Base-by-base conservation (phyloP, 306 rosid species). In the Quercus parvula region DNA sequence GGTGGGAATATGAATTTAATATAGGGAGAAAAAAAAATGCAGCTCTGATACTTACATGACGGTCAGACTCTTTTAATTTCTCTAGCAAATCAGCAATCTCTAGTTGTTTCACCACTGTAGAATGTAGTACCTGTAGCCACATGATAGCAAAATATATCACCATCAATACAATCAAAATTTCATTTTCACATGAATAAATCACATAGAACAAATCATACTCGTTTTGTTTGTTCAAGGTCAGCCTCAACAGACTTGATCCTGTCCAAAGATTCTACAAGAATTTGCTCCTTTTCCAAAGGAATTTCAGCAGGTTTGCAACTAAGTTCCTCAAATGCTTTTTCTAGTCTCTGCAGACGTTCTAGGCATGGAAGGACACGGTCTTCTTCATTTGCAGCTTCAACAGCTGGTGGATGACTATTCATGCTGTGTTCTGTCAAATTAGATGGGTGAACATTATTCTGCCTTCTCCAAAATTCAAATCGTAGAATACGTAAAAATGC, bases 191-290 rank as follows among this genome's bases (percentile, higher is more conserved):
- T 74, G 13, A 80, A 70, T 19, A 62, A 64, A 49, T 19, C 35
- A 62, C 56, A 64, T 71, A 52, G 74, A 57, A 54, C 75, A 80
- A 81, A 56, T 67, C 92, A 56, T 91, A 95, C 99, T 85, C 89
- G 85, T 88, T 95, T 95, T 31, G 99, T 95, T 87, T 85, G 91
- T 79, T 95, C 98, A 19, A 95, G 92, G 83, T 95, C 99, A 64
- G 87, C 81, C 84, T 95, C 99, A 70, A 91, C 98, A 3, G 83
- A 91, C 82, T 93, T 95, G 54, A 95, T 95, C 89, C 99, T 88
- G 68, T 93, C 90, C 87, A 91, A 86, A 57, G 99, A 95, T 72
- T 95, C 90, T 89, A 85, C 83, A 25, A 95, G 94, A 80, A 95
- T 86, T 81, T 78, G 84, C 70, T 95, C 98, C 85, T 95, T 95